Evolutionary conservation across 2,329 filamentous ascomycete species (phyloP).

Genomic region (Lizonia empirigonia): DNA sequence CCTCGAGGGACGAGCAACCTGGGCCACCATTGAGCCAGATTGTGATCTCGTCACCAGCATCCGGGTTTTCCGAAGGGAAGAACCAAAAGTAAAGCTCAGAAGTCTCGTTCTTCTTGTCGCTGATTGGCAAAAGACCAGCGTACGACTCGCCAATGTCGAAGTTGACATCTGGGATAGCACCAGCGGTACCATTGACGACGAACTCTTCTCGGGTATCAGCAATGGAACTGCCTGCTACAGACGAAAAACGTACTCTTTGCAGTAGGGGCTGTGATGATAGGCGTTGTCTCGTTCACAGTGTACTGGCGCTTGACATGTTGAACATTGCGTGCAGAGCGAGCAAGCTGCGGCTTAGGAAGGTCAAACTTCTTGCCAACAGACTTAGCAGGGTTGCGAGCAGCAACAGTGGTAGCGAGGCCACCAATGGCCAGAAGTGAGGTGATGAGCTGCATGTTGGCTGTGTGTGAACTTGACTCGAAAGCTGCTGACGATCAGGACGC

Average conservation of each 20-base stretch:
- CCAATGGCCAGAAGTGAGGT: constrained; percentile 36
- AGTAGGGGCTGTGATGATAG: constrained; percentile 11
- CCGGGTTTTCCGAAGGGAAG: constrained; percentile 58
- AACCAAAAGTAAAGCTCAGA: constrained; percentile 62
- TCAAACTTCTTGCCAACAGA: constrained; percentile 40
- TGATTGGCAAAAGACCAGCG: constrained; percentile 59
- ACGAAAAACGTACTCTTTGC: constrained; percentile 20
- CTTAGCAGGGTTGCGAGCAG: constrained; percentile 35
- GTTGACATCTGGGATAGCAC: constrained; percentile 54
- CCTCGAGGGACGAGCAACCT: constrained; percentile 56
- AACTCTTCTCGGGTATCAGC: constrained; percentile 36
- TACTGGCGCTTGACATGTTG: constrained; percentile 30
- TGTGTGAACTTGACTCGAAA: neutral
- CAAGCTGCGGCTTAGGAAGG: constrained; percentile 34
- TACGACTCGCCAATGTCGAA: constrained; percentile 55
- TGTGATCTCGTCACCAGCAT: constrained; percentile 56
- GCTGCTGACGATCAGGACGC: constrained; percentile 4
- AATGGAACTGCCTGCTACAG: neutral
- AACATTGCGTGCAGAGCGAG: constrained; percentile 23
- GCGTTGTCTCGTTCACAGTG: constrained; percentile 42
- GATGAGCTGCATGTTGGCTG: constrained; percentile 38
- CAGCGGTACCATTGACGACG: constrained; percentile 45
- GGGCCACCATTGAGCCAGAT: constrained; percentile 56
- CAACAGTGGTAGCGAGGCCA: constrained; percentile 34
- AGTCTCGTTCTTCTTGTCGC: constrained; percentile 53